These are phyloP conservation scores for Ophiostoma novo-ulmi DNA, from an alignment of 2,329 filamentous ascomycete genomes.

Conservation along the genomic window DNA sequence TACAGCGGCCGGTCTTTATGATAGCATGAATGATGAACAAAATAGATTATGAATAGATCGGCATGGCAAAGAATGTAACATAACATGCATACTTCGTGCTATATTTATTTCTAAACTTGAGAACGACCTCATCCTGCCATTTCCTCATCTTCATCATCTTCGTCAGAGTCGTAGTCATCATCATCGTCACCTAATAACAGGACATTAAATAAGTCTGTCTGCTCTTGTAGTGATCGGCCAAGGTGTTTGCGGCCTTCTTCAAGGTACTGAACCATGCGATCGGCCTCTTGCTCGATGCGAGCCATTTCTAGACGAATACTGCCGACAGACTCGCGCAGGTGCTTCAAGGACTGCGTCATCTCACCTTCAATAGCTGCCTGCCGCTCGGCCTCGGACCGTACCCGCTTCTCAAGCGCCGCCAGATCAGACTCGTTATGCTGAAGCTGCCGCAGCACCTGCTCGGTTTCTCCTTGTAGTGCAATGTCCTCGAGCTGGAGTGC, in stretches of 20 bases:
- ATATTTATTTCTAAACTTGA: not conserved
- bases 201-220: slow-evolving; percentile 24
- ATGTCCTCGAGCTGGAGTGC: slow-evolving; percentile 5
- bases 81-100: not conserved
- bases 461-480: slow-evolving; percentile 19
- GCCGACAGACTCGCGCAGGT: slow-evolving; percentile 26
- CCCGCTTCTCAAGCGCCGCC: slow-evolving; percentile 61
- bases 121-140: slow-evolving; percentile 16
- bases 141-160: slow-evolving; percentile 11
- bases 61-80: not conserved
- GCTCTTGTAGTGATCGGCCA: slow-evolving; percentile 28
- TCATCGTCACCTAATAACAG: slow-evolving; percentile 20
- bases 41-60: slow-evolving; percentile 11
- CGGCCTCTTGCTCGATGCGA: slow-evolving; percentile 27
- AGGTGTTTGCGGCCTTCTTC: slow-evolving; percentile 20
- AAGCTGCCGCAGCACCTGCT: slow-evolving; percentile 48
- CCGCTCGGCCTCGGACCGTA: slow-evolving; percentile 37
- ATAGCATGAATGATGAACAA: slow-evolving; percentile 10
- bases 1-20: not conserved
- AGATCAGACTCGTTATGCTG: slow-evolving; percentile 50
- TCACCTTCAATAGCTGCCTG: slow-evolving; percentile 25
- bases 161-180: slow-evolving; percentile 8
- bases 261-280: slow-evolving; percentile 25
- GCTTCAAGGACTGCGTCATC: slow-evolving; percentile 24
- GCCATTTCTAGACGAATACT: slow-evolving; percentile 26